Evolutionary conservation across 2,329 filamentous ascomycete genomes (phyloP), one percentile per base, ranked within the genome.

Genomic region (Sclerotinia sclerotiorum): DNA sequence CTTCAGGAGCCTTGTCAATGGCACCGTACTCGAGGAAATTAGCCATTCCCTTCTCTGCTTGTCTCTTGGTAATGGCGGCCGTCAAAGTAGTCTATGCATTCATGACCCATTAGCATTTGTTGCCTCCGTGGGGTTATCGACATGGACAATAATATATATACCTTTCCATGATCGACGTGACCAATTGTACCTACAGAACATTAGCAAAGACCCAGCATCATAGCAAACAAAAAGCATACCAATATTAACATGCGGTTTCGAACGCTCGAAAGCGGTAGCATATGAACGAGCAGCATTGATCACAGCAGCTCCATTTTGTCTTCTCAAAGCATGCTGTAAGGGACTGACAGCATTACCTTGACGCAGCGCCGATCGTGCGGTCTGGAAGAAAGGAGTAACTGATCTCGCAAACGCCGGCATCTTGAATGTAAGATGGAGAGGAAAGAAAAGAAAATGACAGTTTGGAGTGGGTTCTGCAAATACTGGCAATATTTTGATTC

Each of bases 141-240:
- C 10, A 42, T 60, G 15, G n/a, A 27, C 5, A 52, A n/a, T 52
- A 46, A 56, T 69, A 39, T 83, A 56, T 69, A 39, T 83, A 97
- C 94, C 91, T 99, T 99, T 85, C 94, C 94, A 84, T 99, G 94
- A 88, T 99, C 95, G 83, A 99, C 95, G 85, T 99, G 95, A 77
- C 95, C 95, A 83, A 99, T 99, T 76, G 95, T 99, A 81, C 91
- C 91, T 94, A 69, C 27, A 67, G 55, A n/a, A 27, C 24, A 58
- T 72, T 67, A 71, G 73, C 54, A 67, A 15, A 68, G 65, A 55
- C 65, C 67, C 65, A 49, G 56, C 13, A n/a, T 61, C 44, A 58
- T 49, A 55, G 35, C 21, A 62, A 65, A 29, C 46, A 51, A 19
- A 49, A 8, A 2, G 35, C 84, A 74, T 85, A 92, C 95, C 95